phyloP scores from a whole-genome alignment of 2,329 filamentous ascomycete species.

The Ascochyta koolunga region DNA sequence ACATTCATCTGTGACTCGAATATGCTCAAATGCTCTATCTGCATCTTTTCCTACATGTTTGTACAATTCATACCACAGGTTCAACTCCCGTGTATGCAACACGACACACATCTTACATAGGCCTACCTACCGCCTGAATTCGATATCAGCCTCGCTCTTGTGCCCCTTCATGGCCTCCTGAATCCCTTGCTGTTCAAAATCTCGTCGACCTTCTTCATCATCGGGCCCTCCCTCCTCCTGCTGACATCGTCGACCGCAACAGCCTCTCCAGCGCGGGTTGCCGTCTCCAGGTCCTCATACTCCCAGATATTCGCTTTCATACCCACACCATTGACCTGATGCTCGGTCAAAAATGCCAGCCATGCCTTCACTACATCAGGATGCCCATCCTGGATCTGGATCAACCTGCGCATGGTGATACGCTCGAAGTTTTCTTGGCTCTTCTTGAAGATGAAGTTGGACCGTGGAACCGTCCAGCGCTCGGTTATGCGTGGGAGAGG shows the following conservation, averaged over 20 bases:
- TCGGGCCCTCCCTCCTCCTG: conserved; percentile 39
- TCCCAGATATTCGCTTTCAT: conserved; percentile 99
- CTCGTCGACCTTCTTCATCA: conserved; percentile 45
- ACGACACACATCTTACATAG: conserved; percentile 8
- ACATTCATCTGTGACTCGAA: neutral
- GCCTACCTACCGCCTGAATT: conserved; percentile 28
- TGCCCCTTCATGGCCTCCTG: conserved; percentile 41
- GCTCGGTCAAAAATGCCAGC: conserved; percentile 89
- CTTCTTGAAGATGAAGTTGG: conserved; percentile 96
- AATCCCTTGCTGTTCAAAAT: conserved; percentile 38
- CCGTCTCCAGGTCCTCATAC: conserved; percentile 68
- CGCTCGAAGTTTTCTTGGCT: conserved; percentile 97
- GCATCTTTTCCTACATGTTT: conserved; percentile 9
- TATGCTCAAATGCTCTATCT: neutral
- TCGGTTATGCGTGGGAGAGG: conserved; percentile 86
- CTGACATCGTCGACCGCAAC: conserved; percentile 33
- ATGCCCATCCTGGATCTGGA: conserved; percentile 92
- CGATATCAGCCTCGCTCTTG: conserved; percentile 23
- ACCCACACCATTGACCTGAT: conserved; percentile 93
- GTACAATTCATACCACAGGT: conserved; percentile 2
- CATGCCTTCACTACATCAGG: conserved; percentile 88
- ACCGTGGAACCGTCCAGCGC: conserved; percentile 90
- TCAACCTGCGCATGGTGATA: conserved; percentile 80
- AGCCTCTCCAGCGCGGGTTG: conserved; percentile 37
- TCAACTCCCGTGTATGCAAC: neutral